phyloP scores from a whole-genome alignment of 2,329 filamentous ascomycete genomes.

The Penicillium palitans region DNA sequence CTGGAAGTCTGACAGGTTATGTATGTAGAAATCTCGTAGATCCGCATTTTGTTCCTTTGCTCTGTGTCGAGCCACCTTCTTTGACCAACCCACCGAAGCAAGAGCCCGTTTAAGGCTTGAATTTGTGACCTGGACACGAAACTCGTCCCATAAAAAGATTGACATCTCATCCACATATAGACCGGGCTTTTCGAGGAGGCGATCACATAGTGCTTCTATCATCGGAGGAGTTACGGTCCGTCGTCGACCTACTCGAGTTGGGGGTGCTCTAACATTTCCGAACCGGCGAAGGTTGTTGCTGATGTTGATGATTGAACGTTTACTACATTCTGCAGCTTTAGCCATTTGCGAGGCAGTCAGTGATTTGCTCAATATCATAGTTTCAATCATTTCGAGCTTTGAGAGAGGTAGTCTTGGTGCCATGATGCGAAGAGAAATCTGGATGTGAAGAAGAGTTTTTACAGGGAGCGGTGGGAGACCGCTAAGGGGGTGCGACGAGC shows the following conservation, averaged over 20 bases:
- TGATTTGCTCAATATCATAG: conserved; percentile 15
- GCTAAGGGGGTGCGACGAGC: neutral
- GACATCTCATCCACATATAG: too few species aligned
- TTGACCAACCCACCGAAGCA: too few species aligned
- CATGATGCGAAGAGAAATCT: neutral
- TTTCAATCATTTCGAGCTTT: conserved; percentile 11
- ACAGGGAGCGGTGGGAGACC: too few species aligned
- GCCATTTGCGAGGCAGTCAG: conserved; percentile 14
- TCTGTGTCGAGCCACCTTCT: too few species aligned
- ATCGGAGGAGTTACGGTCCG: conserved; percentile 21
- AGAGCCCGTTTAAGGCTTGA: too few species aligned
- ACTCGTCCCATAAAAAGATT: too few species aligned
- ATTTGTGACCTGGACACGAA: too few species aligned
- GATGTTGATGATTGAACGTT: conserved; percentile 13
- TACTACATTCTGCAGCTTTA: conserved; percentile 13
- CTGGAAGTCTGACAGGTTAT: too few species aligned
- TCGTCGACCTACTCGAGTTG: conserved; percentile 22
- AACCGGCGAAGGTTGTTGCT: conserved; percentile 12
- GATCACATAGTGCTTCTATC: conserved; percentile 24
- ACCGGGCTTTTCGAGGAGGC: conserved; percentile 9
- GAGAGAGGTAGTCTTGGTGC: conserved; percentile 7
- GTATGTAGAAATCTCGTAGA: too few species aligned
- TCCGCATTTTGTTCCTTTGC: too few species aligned
- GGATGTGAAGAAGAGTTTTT: neutral
- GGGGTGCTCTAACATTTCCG: conserved; percentile 8